Evolutionary conservation across 768 basidiomycete genomes (phyloP).

Genomic region (Wakefieldia striispora): DNA sequence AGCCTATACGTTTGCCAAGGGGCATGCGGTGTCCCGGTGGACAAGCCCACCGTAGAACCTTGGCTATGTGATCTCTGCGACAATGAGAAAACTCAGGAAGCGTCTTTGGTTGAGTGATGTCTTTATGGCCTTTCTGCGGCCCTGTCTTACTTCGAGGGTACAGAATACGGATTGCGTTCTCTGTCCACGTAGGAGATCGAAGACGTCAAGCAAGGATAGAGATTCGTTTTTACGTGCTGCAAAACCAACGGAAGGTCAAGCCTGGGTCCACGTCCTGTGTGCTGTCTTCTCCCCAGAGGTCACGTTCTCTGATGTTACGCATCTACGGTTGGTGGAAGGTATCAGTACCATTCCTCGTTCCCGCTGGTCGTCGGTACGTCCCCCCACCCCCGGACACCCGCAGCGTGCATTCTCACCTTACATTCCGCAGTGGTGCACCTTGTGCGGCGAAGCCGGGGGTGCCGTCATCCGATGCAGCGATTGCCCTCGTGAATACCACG

Average conservation of each 20-base stretch:
- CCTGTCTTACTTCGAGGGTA: background rate
- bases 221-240: conserved; percentile 71
- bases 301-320: conserved; percentile 71
- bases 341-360: conserved; percentile 68
- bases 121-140: background rate
- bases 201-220: conserved; percentile 43
- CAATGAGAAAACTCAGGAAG: conserved; percentile 79
- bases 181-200: conserved; percentile 56
- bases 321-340: conserved; percentile 81
- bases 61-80: conserved; percentile 90
- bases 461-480: conserved; percentile 83
- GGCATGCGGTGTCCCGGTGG: conserved; percentile 65
- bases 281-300: conserved; percentile 85
- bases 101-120: conserved; percentile 63
- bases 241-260: conserved; percentile 91
- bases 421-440: conserved; percentile 57
- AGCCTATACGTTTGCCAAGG: conserved; percentile 37
- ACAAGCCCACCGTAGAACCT: conserved; percentile 59
- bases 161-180: conserved; percentile 85
- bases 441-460: conserved; percentile 73
- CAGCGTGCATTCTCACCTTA: conserved; percentile 16
- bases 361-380: conserved; percentile 72
- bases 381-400: background rate
- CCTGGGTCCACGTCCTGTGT: conserved; percentile 91
- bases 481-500: conserved; percentile 78